These are phyloP conservation scores for Teunomyces lycoperdinae DNA, from an alignment of 805 yeast species.

Conservation along the genomic window DNA sequence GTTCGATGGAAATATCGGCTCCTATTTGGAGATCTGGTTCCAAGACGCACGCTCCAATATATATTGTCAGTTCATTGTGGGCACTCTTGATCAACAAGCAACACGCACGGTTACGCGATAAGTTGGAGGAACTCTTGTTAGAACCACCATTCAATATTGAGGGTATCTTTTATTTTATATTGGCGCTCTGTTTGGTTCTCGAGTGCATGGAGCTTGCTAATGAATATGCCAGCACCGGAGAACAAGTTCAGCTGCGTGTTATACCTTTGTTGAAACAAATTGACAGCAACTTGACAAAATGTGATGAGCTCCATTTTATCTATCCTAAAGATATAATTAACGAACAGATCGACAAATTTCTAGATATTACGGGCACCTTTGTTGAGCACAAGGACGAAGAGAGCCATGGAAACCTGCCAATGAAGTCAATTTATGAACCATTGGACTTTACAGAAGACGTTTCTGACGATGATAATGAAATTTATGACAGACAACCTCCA, in stretches of 20 bases:
- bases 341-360: background rate
- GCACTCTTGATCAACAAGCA: conserved; percentile 34
- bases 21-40: conserved; percentile 43
- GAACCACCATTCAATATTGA: conserved; percentile 43
- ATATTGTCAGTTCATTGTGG: conserved; percentile 43
- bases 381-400: background rate
- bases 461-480: background rate
- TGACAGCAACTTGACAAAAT: conserved; percentile 10
- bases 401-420: background rate
- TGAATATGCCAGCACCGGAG: conserved; percentile 2
- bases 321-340: conserved; percentile 21
- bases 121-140: conserved; percentile 35
- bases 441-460: conserved; percentile 1
- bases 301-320: conserved; percentile 22
- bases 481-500: conserved; percentile 1
- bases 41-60: conserved; percentile 39
- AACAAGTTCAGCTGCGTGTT: background rate
- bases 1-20: conserved; percentile 16
- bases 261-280: background rate
- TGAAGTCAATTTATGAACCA: background rate
- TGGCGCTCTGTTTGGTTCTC: conserved; percentile 27
- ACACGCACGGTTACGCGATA: conserved; percentile 30
- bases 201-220: conserved; percentile 21
- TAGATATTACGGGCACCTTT: background rate
- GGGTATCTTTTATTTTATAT: conserved; percentile 38